These are phyloP conservation scores for Trichophyton benhamiae DNA, from an alignment of 2,329 filamentous ascomycete species.

Conservation along the genomic window DNA sequence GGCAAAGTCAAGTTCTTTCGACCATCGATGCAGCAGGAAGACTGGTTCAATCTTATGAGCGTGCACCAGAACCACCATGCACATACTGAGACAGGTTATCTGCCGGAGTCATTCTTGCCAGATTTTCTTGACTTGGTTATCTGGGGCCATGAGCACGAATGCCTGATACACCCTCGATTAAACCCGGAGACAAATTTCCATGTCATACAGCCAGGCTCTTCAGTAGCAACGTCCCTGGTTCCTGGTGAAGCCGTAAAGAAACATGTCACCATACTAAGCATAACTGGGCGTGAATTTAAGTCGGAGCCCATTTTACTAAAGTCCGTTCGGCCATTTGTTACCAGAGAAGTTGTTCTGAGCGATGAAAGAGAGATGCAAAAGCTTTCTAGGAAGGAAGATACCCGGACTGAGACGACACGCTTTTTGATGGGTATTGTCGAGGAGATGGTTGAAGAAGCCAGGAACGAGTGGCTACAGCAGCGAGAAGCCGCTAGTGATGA, in stretches of 20 bases:
- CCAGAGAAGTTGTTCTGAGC: constrained; percentile 64
- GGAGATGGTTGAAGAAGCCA: constrained; percentile 75
- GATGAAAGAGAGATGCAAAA: constrained; percentile 65
- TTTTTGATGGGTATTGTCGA: constrained; percentile 68
- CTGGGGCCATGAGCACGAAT: constrained; percentile 98
- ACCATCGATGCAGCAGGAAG: constrained; percentile 62
- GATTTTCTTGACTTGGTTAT: constrained; percentile 83
- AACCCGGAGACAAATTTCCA: constrained; percentile 86
- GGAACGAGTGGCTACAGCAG: constrained; percentile 64
- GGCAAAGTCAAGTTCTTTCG: constrained; percentile 89
- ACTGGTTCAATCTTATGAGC: constrained; percentile 94
- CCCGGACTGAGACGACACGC: constrained; percentile 65
- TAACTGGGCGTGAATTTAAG: constrained; percentile 72
- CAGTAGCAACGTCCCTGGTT: constrained; percentile 82
- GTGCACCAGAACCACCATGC: constrained; percentile 95
- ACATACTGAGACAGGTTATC: constrained; percentile 81
- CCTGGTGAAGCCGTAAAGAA: constrained; percentile 84
- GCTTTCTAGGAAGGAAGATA: constrained; percentile 69
- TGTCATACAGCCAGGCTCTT: constrained; percentile 95
- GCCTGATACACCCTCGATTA: constrained; percentile 66
- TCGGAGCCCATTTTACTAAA: constrained; percentile 73
- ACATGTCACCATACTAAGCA: constrained; percentile 71
- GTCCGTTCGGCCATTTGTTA: constrained; percentile 81
- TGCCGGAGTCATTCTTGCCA: constrained; percentile 86
- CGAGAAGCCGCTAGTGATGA: constrained; percentile 48